Evolutionary conservation across 306 rosid genomes (phyloP), one percentile per base, ranked within the genome.

Genomic region (Hippophae rhamnoides): DNA sequence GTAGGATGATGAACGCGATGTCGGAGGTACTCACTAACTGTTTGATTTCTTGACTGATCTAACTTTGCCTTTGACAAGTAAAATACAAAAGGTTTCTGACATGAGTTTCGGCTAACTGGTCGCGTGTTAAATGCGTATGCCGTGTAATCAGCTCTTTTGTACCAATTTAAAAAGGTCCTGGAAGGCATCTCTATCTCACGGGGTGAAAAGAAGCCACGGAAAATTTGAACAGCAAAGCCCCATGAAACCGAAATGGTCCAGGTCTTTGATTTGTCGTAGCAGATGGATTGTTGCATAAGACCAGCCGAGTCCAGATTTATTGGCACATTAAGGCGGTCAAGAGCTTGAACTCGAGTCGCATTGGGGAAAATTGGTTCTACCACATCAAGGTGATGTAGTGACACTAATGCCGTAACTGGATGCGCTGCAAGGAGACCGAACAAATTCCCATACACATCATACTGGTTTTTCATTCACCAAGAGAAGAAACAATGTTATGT

Each of bases 71-170:
- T 71, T 8, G 94, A 84, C 49, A 89, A 51, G 85, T 93, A 88
- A 64, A 82, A 93, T 48, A 93, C 86, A 43, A 88, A 84, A 38
- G 99, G 94, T 60, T 93, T 93, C 52, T 93, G 99, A 73, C 99
- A 93, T 0, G 89, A 94, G 56, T 93, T 84, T 65, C 95, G 77
- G 63, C 69, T 81, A 47, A 93, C 97, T 0, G 99, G 97, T 1
- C 99, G 97, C 0, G 99, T 93, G 83, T 93, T 93, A 78, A 93
- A 93, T 13, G 99, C 94, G 9, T 93, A 93, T 0, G 99, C 99
- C 3, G 87, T 93, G 76, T 86, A 93, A 71, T 93, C 99, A 3
- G 96, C 99, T 54, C 90, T 84, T 47, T 67, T 79, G 42, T 93
- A 89, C 99, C 99, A 93, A 52, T 93, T 93, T 58, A 93, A 74